Evolutionary conservation across 2,329 filamentous ascomycete species (phyloP).

Genomic region (Colletotrichum echinochloae): DNA sequence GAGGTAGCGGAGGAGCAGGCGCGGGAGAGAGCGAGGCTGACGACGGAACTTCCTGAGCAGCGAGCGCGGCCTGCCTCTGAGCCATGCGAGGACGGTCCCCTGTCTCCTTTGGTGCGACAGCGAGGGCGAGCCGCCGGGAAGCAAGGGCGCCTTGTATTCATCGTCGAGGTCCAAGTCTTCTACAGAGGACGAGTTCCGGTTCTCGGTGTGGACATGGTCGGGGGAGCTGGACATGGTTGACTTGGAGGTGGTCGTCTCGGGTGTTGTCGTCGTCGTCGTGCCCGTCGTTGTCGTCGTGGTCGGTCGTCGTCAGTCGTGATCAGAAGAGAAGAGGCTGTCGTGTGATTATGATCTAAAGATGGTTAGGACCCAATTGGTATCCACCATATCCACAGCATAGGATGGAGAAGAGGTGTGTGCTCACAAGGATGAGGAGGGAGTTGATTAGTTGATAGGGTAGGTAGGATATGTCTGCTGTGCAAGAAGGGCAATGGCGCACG

Average conservation of each 20-base stretch:
- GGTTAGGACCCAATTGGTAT: neutral
- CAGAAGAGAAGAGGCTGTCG: neutral
- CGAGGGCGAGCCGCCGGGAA: constrained; percentile 16
- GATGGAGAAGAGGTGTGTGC: neutral
- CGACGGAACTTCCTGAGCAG: constrained; percentile 36
- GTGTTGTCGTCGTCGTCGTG: neutral
- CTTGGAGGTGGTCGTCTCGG: neutral
- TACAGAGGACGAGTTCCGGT: constrained; percentile 15
- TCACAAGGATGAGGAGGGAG: neutral
- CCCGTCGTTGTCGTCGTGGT: neutral
- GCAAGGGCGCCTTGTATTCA: constrained; percentile 32
- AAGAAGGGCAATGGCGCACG: neutral
- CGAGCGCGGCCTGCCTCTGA: constrained; percentile 26
- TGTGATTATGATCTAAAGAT: neutral
- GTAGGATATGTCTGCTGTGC: neutral
- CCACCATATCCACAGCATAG: too few relatives aligned
- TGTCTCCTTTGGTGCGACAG: neutral
- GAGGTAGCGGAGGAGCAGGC: constrained; percentile 43
- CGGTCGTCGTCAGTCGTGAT: neutral
- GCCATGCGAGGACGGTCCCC: constrained; percentile 25
- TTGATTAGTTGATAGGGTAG: neutral
- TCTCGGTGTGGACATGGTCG: neutral
- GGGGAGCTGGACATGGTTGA: constrained; percentile 13
- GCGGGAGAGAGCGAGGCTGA: constrained; percentile 32
- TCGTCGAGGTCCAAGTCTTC: constrained; percentile 29